A percentile compares a stretch with the other conserved stretches of the same genome.
Evolutionary conservation across 164 flowering plant species (phyloP).

Genomic region (Kalanchoe fedtschenkoi): DNA sequence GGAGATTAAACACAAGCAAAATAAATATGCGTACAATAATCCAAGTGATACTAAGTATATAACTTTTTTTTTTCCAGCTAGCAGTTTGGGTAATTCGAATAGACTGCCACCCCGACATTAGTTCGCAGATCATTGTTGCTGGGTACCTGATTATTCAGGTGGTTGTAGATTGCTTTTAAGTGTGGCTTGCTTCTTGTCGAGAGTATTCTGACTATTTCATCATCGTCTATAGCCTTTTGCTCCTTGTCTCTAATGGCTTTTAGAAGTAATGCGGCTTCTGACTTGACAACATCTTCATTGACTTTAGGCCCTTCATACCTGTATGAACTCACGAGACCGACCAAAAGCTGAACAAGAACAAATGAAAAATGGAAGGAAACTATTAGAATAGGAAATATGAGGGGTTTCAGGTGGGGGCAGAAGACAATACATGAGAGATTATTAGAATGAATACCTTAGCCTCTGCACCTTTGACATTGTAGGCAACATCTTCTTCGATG

Average conservation of each 20-base stretch:
- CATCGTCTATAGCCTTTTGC: conserved; percentile 33
- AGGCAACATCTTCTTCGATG: conserved; percentile 79
- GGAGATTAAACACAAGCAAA: background rate
- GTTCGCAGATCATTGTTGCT: no score
- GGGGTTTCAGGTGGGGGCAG: background rate
- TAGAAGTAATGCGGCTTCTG: conserved; percentile 45
- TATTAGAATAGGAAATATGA: no score
- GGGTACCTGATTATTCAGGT: conserved; percentile 56
- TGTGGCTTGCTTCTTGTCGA: conserved; percentile 69
- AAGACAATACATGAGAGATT: background rate
- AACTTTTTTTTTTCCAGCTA: no score
- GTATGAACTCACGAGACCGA: conserved; percentile 61
- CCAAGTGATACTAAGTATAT: background rate
- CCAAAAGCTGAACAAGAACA: conserved; percentile 41
- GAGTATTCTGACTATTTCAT: conserved; percentile 46
- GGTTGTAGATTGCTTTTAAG: conserved; percentile 29
- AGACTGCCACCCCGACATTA: no score
- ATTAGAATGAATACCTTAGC: conserved; percentile 31
- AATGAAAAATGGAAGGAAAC: no score
- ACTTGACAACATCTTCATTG: conserved; percentile 47
- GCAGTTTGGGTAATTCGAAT: no score
- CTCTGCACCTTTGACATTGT: conserved; percentile 19
- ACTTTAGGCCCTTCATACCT: conserved; percentile 57
- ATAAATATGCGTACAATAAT: no score
- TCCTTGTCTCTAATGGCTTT: conserved; percentile 25